These are phyloP conservation scores for Coffea canephora DNA, from an alignment of 257 asterid species.

Conservation along the genomic window DNA sequence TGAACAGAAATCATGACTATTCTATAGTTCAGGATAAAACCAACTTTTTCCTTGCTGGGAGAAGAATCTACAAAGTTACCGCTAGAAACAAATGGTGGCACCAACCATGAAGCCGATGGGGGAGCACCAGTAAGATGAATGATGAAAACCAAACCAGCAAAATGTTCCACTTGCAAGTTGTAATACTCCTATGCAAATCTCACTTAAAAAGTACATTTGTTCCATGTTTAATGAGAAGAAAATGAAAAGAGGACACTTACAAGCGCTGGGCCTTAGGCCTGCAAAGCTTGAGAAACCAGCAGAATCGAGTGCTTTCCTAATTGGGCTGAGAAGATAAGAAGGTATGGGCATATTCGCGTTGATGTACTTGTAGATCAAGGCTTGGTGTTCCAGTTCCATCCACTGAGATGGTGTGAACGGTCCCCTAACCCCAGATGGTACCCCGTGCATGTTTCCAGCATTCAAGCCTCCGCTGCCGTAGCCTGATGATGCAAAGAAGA, in stretches of 20 bases:
- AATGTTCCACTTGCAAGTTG: neutral
- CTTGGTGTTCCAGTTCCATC: slow-evolving; percentile 44
- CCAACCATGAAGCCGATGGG: neutral
- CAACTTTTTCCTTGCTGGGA: neutral
- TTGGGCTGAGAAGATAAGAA: slow-evolving; percentile 32
- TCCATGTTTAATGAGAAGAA: neutral
- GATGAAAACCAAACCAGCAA: neutral
- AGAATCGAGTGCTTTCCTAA: slow-evolving; percentile 36
- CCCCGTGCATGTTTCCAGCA: slow-evolving; percentile 49
- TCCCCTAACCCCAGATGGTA: slow-evolving; percentile 33
- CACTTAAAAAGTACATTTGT: neutral
- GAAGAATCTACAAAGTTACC: neutral
- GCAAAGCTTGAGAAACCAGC: slow-evolving; percentile 31
- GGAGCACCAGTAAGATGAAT: neutral
- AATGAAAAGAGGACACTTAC: slow-evolving; percentile 18
- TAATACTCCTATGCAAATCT: neutral
- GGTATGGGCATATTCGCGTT: slow-evolving; percentile 35
- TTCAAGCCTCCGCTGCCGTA: slow-evolving; percentile 39
- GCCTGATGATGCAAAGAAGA: slow-evolving; percentile 41
- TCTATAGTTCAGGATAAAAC: neutral
- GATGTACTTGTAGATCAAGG: slow-evolving; percentile 40
- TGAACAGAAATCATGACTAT: neutral
- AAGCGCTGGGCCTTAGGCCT: slow-evolving; percentile 27
- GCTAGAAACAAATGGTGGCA: neutral
- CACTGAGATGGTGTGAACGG: slow-evolving; percentile 39